These are phyloP conservation scores for Luzula sylvatica DNA, from an alignment of 176 grass and related monocot genomes.

Conservation along the genomic window DNA sequence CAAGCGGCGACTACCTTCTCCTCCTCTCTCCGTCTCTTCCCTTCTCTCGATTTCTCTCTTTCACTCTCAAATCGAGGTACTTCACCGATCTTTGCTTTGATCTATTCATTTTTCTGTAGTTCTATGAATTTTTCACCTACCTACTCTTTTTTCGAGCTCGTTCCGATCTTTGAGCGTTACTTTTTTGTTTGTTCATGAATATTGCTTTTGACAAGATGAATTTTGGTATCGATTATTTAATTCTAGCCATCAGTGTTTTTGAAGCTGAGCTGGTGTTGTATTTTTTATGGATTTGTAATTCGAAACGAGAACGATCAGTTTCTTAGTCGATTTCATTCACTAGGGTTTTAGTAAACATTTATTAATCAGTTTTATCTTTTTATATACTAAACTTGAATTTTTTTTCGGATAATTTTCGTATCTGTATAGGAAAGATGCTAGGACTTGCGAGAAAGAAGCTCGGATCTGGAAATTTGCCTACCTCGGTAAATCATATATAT, in stretches of 20 bases:
- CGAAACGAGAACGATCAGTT: not conserved
- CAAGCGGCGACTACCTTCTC: conserved; percentile 19
- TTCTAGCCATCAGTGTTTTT: not conserved
- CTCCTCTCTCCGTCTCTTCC: conserved; percentile 9
- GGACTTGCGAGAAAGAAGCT: conserved; percentile 62
- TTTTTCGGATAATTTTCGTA: not conserved
- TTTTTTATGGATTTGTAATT: conserved; percentile 5
- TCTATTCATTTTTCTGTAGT: conserved; percentile 3
- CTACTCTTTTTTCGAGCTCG: not conserved
- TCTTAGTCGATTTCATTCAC: not conserved
- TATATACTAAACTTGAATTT: not conserved
- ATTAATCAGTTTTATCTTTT: not conserved
- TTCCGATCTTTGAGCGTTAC: too few species aligned
- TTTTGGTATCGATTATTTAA: not conserved
- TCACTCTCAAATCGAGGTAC: conserved; percentile 11
- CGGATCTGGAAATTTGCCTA: conserved; percentile 53
- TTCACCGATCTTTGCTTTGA: not conserved
- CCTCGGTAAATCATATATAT: conserved; percentile 5
- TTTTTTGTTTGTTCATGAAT: too few species aligned
- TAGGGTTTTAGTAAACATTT: too few species aligned
- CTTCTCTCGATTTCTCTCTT: not conserved
- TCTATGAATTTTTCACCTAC: not conserved
- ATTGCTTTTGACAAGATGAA: too few species aligned
- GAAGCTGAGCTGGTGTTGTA: not conserved
- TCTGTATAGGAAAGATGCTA: conserved; percentile 53